Conservation (phyloP, 1,139 yeast species). For the Magnusiomyces paraingens region DNA sequence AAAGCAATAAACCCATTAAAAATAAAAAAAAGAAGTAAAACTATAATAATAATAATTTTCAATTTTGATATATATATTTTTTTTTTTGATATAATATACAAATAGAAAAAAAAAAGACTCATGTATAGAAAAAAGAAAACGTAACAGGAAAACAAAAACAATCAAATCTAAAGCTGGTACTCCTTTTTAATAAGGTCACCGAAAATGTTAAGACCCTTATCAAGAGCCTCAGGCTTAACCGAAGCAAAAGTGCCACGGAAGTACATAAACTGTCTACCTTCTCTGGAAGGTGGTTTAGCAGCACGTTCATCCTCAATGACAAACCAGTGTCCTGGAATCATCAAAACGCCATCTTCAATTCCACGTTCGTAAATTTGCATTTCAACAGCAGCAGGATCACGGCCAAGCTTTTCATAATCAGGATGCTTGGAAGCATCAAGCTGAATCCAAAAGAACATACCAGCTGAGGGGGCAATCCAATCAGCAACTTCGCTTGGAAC, state of each 20-base stretch:
- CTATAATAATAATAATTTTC: too few species aligned
- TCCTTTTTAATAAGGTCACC: constrained; percentile 47
- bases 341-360: constrained; percentile 57
- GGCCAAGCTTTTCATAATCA: constrained; percentile 45
- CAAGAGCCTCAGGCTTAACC: constrained; percentile 58
- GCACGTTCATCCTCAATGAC: constrained; percentile 41
- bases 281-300: constrained; percentile 40
- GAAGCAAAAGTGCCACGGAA: constrained; percentile 93
- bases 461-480: constrained; percentile 63
- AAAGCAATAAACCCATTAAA: too few species aligned
- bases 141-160: not conserved
- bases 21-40: constrained; percentile 4
- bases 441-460: constrained; percentile 83
- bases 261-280: constrained; percentile 43
- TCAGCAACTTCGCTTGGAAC: constrained; percentile 53
- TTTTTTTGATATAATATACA: not conserved
- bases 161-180: constrained; percentile 22
- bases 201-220: constrained; percentile 55
- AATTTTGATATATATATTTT: not conserved
- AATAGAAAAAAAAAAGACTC: not conserved
- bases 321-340: constrained; percentile 94
- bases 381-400: constrained; percentile 60
- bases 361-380: constrained; percentile 56
- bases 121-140: not conserved
- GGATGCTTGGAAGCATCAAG: constrained; percentile 80